Base-by-base conservation (phyloP, 768 basidiomycete species). In the Lentinula edodes region DNA sequence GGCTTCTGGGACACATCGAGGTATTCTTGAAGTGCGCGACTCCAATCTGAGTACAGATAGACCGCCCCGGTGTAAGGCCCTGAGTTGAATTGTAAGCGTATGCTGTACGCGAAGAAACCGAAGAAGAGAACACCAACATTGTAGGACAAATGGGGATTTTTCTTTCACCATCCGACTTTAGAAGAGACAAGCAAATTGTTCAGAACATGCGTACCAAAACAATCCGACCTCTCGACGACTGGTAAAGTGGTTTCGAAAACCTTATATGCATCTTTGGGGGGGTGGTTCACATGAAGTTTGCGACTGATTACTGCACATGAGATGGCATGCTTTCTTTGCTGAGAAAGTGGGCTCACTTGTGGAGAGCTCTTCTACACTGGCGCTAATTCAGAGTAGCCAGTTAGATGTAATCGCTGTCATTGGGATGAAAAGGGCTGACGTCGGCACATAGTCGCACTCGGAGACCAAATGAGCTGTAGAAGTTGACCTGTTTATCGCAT, bases 401-500 rank as follows among this genome's bases (percentile, higher is more conserved):
- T 13, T 41, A 13, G 23, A 13, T 8, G n/a, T 36, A 13, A 6
- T 45, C 28, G 0, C 35, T 38, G 4, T 28, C 28, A 6, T n/a
- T 15, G 23, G 1, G 23, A 58, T 23, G 35, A 45, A 7, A 48
- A 13, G 23, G 34, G 46, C 58, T 41, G 3, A 80, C 79, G 28
- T 60, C 66, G 1, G 68, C 62, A 63, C 87, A 89, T 8, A 86
- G 51, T 41, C 81, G 75, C 28, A 80, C 61, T 32, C 77, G 72
- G 2, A 83, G 66, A 1, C 80, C 73, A 64, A 83, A 88, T 12
- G 85, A 85, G 1, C 59, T 58, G 64, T 78, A 85, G 67, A 76
- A 72, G 5, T 63, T 62, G 3, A 78, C 81, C 7, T 57, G 15
- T 54, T 71, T 70, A 13, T 61, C 53, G 66, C 88, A 86, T 3